Percentiles rank a stretch among this genome's conserved stretches.
Conservation (phyloP, 352 stramenopile species). For the Phytopythium boreale region DNA sequence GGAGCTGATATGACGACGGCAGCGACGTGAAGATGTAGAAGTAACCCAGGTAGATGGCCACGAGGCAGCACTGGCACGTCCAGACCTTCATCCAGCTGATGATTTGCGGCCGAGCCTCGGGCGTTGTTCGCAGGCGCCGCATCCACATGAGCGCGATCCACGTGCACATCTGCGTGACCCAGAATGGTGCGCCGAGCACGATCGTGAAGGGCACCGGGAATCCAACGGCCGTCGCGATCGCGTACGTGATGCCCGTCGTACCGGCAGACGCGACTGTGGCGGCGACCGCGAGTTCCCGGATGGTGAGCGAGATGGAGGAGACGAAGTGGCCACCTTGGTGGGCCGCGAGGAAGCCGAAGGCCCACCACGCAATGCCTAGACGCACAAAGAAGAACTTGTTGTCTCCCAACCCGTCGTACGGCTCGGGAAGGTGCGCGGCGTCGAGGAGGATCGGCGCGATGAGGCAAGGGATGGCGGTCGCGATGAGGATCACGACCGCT, state of each 20-base stretch:
- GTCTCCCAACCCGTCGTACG: constrained; percentile 6
- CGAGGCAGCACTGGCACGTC: constrained; percentile 16
- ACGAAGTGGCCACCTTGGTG: constrained; percentile 15
- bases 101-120: constrained; percentile 7
- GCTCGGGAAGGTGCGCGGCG: constrained; percentile 6
- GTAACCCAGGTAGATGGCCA: constrained; percentile 19
- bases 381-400: constrained; percentile 20
- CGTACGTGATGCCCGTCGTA: constrained; percentile 2
- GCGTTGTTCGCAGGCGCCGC: constrained; percentile 8
- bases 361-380: constrained; percentile 8
- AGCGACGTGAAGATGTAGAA: constrained; percentile 25
- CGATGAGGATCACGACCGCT: constrained; percentile 7
- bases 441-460: constrained; percentile 12
- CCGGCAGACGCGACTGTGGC: constrained; percentile 5
- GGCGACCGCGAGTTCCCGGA: neutral
- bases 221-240: constrained; percentile 4
- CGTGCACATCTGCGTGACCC: constrained; percentile 7
- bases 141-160: constrained; percentile 10
- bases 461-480: constrained; percentile 15
- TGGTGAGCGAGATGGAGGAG: constrained; percentile 8
- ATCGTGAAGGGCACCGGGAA: constrained; percentile 19
- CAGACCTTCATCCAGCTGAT: constrained; percentile 17
- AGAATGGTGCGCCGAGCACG: constrained; percentile 9
- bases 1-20: constrained; percentile 4
- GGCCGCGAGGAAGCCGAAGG: constrained; percentile 13